Evolutionary conservation across 768 basidiomycete species (phyloP).

Genomic region (Tricholoma matsutake): DNA sequence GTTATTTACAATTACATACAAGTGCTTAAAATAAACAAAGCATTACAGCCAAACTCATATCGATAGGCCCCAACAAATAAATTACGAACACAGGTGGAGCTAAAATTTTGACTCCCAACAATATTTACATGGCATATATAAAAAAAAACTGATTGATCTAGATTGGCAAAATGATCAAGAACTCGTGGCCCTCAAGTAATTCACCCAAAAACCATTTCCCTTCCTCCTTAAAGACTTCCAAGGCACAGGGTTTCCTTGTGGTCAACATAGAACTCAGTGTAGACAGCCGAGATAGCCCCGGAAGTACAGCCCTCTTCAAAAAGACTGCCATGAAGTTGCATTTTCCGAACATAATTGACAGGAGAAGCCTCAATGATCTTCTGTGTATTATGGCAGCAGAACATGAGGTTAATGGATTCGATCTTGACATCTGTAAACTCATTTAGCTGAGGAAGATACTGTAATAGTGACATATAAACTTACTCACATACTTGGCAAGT

Average conservation of each 20-base stretch:
- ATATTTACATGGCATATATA: background rate
- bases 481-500: slow-evolving; percentile 26
- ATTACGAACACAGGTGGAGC: too few species aligned
- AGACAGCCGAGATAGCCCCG: slow-evolving; percentile 21
- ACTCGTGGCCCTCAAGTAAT: slow-evolving; percentile 16
- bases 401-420: background rate
- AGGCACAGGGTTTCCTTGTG: slow-evolving; percentile 26
- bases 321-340: background rate
- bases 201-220: slow-evolving; percentile 25
- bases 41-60: too few species aligned
- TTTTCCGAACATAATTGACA: background rate
- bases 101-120: background rate
- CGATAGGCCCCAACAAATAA: too few species aligned
- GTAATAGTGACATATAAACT: background rate
- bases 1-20: too few species aligned
- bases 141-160: background rate
- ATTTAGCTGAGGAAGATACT: background rate
- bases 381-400: background rate
- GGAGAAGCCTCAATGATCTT: background rate
- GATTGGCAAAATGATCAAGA: background rate
- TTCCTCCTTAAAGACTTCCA: slow-evolving; percentile 16
- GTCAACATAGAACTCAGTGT: slow-evolving; percentile 31
- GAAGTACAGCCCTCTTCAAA: background rate
- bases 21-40: too few species aligned
- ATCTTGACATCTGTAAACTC: background rate